Base-by-base conservation (phyloP, 2,329 filamentous ascomycete species). In the Clonostachys solani region DNA sequence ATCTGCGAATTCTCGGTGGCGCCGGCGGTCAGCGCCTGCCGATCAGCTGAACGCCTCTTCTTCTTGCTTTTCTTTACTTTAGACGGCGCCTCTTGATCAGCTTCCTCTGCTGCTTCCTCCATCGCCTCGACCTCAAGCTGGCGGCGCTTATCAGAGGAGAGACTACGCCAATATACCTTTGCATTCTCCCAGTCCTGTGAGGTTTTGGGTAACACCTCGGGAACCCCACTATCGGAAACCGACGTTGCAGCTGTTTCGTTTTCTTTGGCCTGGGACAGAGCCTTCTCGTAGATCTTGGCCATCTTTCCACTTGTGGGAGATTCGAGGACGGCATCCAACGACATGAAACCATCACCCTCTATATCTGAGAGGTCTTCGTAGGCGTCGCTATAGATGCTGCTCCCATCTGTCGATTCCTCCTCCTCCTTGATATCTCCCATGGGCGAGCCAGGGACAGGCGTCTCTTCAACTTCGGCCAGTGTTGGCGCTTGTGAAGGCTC, bases 351-450 rank as follows among this genome's bases (percentile, higher is more conserved):
- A 42, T 80, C 78, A 3, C 77, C 78, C 37, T 86, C 83, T 5
- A 74, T 58, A 13, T 89, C 83, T 0, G 80, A 80, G 0, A 86
- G 68, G 50, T 90, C 85, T 63, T 92, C 88, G 46, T 85, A 85
- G 2, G 87, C 87, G 63, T 92, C 88, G 53, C 84, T 89, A 60
- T 89, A 92, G 19, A 88, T 75, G 50, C 78, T 84, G 44, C 68
- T 71, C 13, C 68, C 67, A 47, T 83, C 80, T 6, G 63, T 68
- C n/a, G 77, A 70, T 2, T 70, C 61, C n/a, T 66, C 65, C 46
- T 68, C 64, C 42, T 67, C 64, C 43, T 56, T 53, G 13, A 66
- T 69, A 37, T 66, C 60, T 37, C 62, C 57, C 56, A 68, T 67
- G 10, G 53, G 51, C n/a, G n/a, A 19, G 37, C 23, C 23, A 29